Evolutionary conservation across 192 early-diverging fungal genomes (phyloP), one percentile per base, ranked within the genome.

Genomic region (Funneliformis geosporum): DNA sequence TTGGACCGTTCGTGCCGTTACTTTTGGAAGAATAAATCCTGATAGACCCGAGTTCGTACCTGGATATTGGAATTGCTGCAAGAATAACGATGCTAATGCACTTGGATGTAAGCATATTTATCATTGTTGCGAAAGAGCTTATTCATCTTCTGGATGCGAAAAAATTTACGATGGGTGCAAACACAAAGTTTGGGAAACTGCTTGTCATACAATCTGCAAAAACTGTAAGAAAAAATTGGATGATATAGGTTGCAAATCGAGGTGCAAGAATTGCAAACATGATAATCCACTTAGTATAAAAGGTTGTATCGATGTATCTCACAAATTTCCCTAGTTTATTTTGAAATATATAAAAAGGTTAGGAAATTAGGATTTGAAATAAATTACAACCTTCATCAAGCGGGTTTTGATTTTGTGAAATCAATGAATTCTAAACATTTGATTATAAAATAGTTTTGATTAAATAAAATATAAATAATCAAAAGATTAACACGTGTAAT

Each of bases 201-300:
- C 46, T 55, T 73, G 71, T 59, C 18, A 11, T 73, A 43, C 3
- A 73, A 47, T 59, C 14, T 73, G 71, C 25, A 50, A 25, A 59
- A 14, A 5, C n/a, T 73, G 71, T 55, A 73, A 27, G n/a, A 11
- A 59, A 73, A 38, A 1, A 0, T 47, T 23, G 5, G 28, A 73
- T 25, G 14, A 0, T 11, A 3, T 28, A 18, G 71, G 71, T 47
- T 73, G 71, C 43, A 23, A 25, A 18, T 18, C 2, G 25, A 73
- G 47, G 23, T 73, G 71, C 18, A 73, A 25, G 1, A 33, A 55
- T 55, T 73, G 71, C 50, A 38, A 55, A 55, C 1, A 40, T 1
- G 25, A 55, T 28, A 21, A 55, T 55, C 7, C 71, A 28, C 25
- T 1, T 27, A 73, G n/a, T 47, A 33, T 0, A 50, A 38, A 55